Evolutionary conservation across 371 early-diverging fungal species (phyloP).

Genomic region (Syncephalastrum contaminatum): DNA sequence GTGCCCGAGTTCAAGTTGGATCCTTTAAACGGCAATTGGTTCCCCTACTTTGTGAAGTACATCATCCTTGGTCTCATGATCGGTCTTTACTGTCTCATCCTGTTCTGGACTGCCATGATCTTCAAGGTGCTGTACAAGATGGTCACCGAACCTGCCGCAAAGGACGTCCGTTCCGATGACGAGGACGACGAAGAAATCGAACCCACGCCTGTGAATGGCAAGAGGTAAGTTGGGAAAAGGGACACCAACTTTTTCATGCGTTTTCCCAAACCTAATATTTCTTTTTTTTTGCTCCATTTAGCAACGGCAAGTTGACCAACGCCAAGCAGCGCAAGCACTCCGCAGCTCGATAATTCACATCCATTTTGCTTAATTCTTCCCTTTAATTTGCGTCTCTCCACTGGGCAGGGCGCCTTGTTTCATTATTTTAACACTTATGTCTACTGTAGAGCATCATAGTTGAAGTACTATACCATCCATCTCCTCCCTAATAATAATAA

Average conservation of each 20-base stretch:
- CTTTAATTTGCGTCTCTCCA: too few species aligned
- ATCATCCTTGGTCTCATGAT: conserved; percentile 49
- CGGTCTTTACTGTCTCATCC: conserved; percentile 43
- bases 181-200: conserved; percentile 42
- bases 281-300: too few species aligned
- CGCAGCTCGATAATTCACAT: too few species aligned
- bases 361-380: too few species aligned
- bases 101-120: conserved; percentile 68
- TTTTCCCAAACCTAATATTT: too few species aligned
- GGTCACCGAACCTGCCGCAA: conserved; percentile 51
- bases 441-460: too few species aligned
- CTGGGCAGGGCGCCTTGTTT: neutral
- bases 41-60: conserved; percentile 47
- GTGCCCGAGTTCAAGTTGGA: conserved; percentile 42
- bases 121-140: conserved; percentile 61
- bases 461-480: too few species aligned
- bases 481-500: too few species aligned
- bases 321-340: too few species aligned
- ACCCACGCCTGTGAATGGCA: neutral
- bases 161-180: conserved; percentile 68
- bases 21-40: conserved; percentile 46
- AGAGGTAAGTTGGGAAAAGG: conserved; percentile 9
- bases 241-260: too few species aligned
- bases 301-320: too few species aligned
- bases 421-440: neutral